Evolutionary conservation across 2,329 filamentous ascomycete species (phyloP).

Genomic region (Didymella pomorum): DNA sequence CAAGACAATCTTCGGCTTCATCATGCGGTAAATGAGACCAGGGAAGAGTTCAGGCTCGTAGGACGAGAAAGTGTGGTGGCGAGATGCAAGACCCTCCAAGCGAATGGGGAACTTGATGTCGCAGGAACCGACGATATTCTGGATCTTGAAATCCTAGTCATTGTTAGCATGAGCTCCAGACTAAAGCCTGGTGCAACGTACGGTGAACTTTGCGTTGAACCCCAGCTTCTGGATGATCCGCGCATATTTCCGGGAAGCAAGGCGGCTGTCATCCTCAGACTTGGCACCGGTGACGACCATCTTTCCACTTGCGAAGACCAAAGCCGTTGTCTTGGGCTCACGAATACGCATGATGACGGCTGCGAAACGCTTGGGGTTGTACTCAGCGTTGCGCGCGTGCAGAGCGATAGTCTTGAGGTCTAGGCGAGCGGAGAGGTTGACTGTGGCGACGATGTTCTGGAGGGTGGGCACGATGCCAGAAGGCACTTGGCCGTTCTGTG

Average conservation of each 20-base stretch:
- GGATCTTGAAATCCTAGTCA: slow-evolving; percentile 86
- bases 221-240: slow-evolving; percentile 99
- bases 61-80: slow-evolving; percentile 94
- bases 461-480: slow-evolving; percentile 70
- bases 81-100: slow-evolving; percentile 91
- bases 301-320: slow-evolving; percentile 98
- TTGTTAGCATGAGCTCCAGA: slow-evolving; percentile 29
- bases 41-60: slow-evolving; percentile 99
- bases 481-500: slow-evolving; percentile 66
- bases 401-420: slow-evolving; percentile 99
- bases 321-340: slow-evolving; percentile 95
- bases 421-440: slow-evolving; percentile 98
- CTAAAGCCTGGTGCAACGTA: slow-evolving; percentile 32
- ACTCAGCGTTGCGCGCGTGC: slow-evolving; percentile 97
- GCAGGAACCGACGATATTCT: slow-evolving; percentile 95
- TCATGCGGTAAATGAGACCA: slow-evolving; percentile 99
- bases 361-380: slow-evolving; percentile 99
- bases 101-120: slow-evolving; percentile 99
- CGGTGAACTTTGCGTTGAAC: slow-evolving; percentile 97
- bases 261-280: slow-evolving; percentile 96
- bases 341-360: slow-evolving; percentile 99
- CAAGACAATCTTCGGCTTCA: slow-evolving; percentile 98
- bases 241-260: slow-evolving; percentile 96
- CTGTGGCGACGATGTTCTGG: slow-evolving; percentile 93
- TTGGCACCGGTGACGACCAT: slow-evolving; percentile 99